A percentile compares a stretch with the other conserved stretches of the same genome.
phyloP scores from a whole-genome alignment of 2,329 filamentous ascomycete species.

The Biscogniauxia mediterranea region DNA sequence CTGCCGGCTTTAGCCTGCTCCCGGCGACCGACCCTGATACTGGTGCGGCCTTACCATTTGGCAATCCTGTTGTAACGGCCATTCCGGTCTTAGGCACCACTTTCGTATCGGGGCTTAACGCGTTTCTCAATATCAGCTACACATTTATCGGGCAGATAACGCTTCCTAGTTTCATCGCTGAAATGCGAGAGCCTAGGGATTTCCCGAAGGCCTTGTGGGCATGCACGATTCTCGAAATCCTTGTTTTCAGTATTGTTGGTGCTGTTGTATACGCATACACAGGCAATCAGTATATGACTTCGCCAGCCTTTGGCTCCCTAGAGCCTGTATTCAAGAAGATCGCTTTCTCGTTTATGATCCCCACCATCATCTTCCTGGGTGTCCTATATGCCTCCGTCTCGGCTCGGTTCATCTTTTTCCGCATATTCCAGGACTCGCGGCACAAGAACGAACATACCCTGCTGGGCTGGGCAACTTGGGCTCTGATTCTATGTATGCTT shows the following conservation, averaged over 20 bases:
- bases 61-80: slow-evolving; percentile 66
- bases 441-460: slow-evolving; percentile 82
- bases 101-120: slow-evolving; percentile 79
- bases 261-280: slow-evolving; percentile 82
- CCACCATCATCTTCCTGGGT: slow-evolving; percentile 88
- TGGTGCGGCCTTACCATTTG: slow-evolving; percentile 38
- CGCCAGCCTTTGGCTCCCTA: slow-evolving; percentile 84
- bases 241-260: slow-evolving; percentile 82
- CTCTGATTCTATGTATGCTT: slow-evolving; percentile 61
- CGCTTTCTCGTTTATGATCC: slow-evolving; percentile 92
- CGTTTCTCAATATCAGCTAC: slow-evolving; percentile 93
- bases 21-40: slow-evolving; percentile 35
- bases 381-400: slow-evolving; percentile 89
- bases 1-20: slow-evolving; percentile 61
- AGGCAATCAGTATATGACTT: slow-evolving; percentile 83
- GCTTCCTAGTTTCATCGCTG: slow-evolving; percentile 89
- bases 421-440: slow-evolving; percentile 73
- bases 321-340: slow-evolving; percentile 81
- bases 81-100: slow-evolving; percentile 69
- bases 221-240: slow-evolving; percentile 82
- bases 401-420: slow-evolving; percentile 89
- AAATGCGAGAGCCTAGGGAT: slow-evolving; percentile 79
- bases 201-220: slow-evolving; percentile 93
- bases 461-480: slow-evolving; percentile 78
- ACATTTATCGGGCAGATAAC: slow-evolving; percentile 97